Conservation (phyloP, 345 rosid species). For the Rhizophora mangle region DNA sequence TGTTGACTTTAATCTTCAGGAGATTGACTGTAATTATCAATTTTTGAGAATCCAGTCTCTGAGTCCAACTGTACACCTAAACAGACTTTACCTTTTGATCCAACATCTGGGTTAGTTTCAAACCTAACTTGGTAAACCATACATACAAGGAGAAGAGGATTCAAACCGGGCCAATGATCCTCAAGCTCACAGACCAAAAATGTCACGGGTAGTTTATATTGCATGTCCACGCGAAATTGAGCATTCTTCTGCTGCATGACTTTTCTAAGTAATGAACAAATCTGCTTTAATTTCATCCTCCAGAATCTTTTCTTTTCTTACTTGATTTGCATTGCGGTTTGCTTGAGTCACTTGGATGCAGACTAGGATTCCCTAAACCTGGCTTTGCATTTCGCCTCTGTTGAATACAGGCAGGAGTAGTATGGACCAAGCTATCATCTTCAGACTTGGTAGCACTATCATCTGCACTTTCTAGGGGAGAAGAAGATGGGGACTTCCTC, state of each 20-base stretch:
- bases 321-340: conserved; percentile 18
- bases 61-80: conserved; percentile 15
- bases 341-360: not conserved
- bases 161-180: not conserved
- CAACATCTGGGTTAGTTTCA: conserved; percentile 18
- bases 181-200: not conserved
- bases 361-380: not conserved
- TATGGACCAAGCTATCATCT: not conserved
- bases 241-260: not conserved
- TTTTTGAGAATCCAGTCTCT: conserved; percentile 1
- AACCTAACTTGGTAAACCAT: conserved; percentile 14
- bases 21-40: not conserved
- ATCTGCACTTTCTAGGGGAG: conserved; percentile 12
- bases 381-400: conserved; percentile 4
- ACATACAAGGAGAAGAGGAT: conserved; percentile 9
- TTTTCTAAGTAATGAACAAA: not conserved
- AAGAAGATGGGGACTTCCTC: conserved; percentile 1
- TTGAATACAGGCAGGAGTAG: conserved; percentile 9
- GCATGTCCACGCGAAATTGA: conserved; percentile 1
- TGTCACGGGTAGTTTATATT: not conserved
- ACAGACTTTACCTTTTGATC: not conserved
- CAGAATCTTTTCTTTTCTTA: conserved; percentile 21
- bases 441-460: conserved; percentile 6
- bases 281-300: not conserved
- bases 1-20: conserved; percentile 1